Conservation (phyloP, 2,329 filamentous ascomycete genomes). For the Cordyceps javanica region DNA sequence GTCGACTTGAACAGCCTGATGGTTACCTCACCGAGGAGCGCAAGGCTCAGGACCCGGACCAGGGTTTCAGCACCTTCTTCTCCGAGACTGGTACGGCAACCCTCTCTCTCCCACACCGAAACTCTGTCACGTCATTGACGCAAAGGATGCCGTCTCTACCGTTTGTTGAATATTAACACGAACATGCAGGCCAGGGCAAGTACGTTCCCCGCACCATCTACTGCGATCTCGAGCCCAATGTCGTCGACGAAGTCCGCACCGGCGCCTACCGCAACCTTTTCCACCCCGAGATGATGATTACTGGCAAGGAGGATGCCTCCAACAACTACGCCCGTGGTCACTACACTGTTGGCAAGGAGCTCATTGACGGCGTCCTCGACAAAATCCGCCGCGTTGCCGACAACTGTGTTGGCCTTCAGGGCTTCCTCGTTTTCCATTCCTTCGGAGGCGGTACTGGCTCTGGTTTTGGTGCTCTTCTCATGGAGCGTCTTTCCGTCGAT, state of each 20-base stretch:
- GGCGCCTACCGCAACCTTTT: conserved; percentile 94
- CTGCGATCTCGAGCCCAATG: conserved; percentile 99
- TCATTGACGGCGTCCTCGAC: conserved; percentile 96
- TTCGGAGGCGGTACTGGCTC: conserved; percentile 99
- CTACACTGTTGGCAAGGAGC: conserved; percentile 99
- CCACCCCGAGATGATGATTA: conserved; percentile 99
- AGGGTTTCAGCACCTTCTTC: conserved; percentile 99
- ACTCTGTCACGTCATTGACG: background rate
- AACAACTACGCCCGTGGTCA: conserved; percentile 99
- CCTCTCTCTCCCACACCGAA: background rate
- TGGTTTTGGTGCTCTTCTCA: conserved; percentile 94
- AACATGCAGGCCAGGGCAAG: conserved; percentile 78
- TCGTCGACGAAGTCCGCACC: conserved; percentile 98
- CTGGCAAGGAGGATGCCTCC: conserved; percentile 98
- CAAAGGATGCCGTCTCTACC: background rate
- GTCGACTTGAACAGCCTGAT: conserved; percentile 63
- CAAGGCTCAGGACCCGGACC: conserved; percentile 86
- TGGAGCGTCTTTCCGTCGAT: conserved; percentile 98
- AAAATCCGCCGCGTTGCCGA: conserved; percentile 97
- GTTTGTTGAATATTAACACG: conserved; percentile 17
- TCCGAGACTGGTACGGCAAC: conserved; percentile 81
- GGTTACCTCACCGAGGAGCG: conserved; percentile 98
- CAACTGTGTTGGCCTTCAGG: conserved; percentile 96
- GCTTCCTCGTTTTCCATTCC: conserved; percentile 99
- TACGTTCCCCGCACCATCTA: conserved; percentile 99